These are phyloP conservation scores for Calonectria montana DNA, from an alignment of 2,329 filamentous ascomycete species.

Conservation along the genomic window DNA sequence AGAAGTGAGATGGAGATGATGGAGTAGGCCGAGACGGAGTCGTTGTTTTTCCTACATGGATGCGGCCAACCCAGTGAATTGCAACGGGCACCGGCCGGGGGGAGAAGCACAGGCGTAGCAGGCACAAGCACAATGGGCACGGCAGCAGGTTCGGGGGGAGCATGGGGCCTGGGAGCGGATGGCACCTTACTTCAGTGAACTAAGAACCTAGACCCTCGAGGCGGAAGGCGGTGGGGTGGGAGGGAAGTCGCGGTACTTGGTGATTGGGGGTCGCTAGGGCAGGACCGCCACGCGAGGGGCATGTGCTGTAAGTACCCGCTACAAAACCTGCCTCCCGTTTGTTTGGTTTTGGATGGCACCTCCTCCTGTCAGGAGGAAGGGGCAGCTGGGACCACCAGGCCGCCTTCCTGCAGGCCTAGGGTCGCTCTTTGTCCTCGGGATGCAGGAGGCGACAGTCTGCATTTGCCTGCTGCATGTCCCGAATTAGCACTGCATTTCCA, in stretches of 20 bases:
- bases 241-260: slow-evolving; percentile 14
- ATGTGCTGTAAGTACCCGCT: slow-evolving; percentile 10
- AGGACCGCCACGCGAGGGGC: slow-evolving; percentile 1
- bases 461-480: slow-evolving; percentile 18
- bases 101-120: neutral
- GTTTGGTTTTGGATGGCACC: slow-evolving; percentile 9
- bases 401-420: neutral
- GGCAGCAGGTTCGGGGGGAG: slow-evolving; percentile 10
- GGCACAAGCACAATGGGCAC: slow-evolving; percentile 14
- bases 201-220: slow-evolving; percentile 9
- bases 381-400: slow-evolving; percentile 7
- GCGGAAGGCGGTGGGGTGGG: slow-evolving; percentile 19
- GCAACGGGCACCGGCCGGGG: slow-evolving; percentile 18
- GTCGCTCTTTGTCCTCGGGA: neutral
- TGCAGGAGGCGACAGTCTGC: slow-evolving; percentile 19
- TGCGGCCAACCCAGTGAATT: slow-evolving; percentile 19
- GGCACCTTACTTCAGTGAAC: slow-evolving; percentile 26
- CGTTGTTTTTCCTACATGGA: slow-evolving; percentile 37
- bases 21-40: slow-evolving; percentile 41
- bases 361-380: slow-evolving; percentile 25
- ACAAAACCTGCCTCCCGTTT: slow-evolving; percentile 9
- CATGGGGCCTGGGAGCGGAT: slow-evolving; percentile 20
- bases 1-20: slow-evolving; percentile 30
- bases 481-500: slow-evolving; percentile 12
- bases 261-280: neutral